Base-by-base conservation (phyloP, 140 eudicot species). In the Anethum foeniculum region DNA sequence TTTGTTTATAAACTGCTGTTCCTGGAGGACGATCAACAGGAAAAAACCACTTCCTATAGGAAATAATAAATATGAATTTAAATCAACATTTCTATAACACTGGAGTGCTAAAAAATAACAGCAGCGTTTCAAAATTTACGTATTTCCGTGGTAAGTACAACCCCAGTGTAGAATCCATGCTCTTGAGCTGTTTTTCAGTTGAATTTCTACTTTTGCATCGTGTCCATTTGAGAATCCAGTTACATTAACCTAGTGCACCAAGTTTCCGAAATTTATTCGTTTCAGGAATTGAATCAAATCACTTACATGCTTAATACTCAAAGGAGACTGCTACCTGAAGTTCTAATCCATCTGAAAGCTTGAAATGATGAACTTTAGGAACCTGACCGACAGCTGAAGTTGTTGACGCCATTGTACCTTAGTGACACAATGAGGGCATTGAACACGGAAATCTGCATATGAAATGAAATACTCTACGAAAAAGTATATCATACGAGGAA, bases 141-240 rank as follows among this genome's bases (percentile, higher is more conserved):
- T 88, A 85, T 86, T 86, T 80, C 82, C 86, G 13, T 65, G 39
- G 38, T 83, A 83, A 79, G 85, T 85, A 85, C 91, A 88, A 67
- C 89, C 91, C 91, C 91, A 88, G 82, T 86, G 89, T n/a, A 88
- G 89, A 88, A 82, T 85, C 89, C 89, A 88, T 30, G 86, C 65
- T 38, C 85, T 83, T 13, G 85, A 79, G 84, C 88, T 79, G 79
- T 88, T 88, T 62, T 82, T 77, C 71, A 88, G 89, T 65, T 77
- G 89, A 82, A 88, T 82, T 82, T 88, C 87, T 77, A 84, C 89
- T 84, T 86, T 84, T 65, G 86, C 89, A 84, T 77, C 73, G 58
- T 54, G 79, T 38, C 88, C 86, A 77, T 65, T 86, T 72, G 34
- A 12, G 84, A 79, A 85, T 58, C 85, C 83, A 80, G 77, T 79